These are phyloP conservation scores for Fremontodendron californicum DNA, from an alignment of 345 rosid species.

Conservation along the genomic window DNA sequence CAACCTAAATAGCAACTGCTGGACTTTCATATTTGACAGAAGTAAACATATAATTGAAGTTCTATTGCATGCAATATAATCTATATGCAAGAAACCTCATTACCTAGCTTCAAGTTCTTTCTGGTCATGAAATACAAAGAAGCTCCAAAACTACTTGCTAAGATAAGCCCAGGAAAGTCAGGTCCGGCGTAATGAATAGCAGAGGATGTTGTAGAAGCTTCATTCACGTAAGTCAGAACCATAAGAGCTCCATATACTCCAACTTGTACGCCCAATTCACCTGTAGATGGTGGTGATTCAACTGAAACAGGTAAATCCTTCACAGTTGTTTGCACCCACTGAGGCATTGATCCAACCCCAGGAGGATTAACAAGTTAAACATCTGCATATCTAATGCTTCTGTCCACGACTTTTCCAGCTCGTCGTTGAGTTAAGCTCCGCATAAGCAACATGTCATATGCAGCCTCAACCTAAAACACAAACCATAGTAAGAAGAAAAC, in stretches of 20 bases:
- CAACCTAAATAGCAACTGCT: not conserved
- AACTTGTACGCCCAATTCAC: conserved; percentile 71
- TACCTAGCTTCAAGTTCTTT: conserved; percentile 82
- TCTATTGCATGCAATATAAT: not conserved
- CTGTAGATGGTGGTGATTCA: conserved; percentile 82
- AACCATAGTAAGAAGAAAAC: conserved; percentile 2
- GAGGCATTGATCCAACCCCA: conserved; percentile 55
- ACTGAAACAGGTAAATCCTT: conserved; percentile 61
- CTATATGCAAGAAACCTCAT: conserved; percentile 8
- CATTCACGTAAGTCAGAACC: conserved; percentile 75
- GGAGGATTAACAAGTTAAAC: conserved; percentile 57
- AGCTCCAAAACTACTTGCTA: conserved; percentile 86
- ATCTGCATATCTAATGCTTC: conserved; percentile 82
- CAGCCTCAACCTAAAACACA: conserved; percentile 76
- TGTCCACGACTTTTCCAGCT: conserved; percentile 76
- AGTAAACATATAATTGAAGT: not conserved
- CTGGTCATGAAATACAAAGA: conserved; percentile 87
- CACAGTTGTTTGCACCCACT: conserved; percentile 59
- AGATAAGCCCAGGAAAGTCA: conserved; percentile 78
- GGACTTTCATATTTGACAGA: not conserved
- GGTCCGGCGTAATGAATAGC: conserved; percentile 53
- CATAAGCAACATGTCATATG: conserved; percentile 97
- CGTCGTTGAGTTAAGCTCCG: conserved; percentile 84
- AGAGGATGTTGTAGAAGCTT: conserved; percentile 47
- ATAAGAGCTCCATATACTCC: conserved; percentile 92